These are phyloP conservation scores for Mycena capillaripes DNA, from an alignment of 768 basidiomycete genomes.

Conservation along the genomic window DNA sequence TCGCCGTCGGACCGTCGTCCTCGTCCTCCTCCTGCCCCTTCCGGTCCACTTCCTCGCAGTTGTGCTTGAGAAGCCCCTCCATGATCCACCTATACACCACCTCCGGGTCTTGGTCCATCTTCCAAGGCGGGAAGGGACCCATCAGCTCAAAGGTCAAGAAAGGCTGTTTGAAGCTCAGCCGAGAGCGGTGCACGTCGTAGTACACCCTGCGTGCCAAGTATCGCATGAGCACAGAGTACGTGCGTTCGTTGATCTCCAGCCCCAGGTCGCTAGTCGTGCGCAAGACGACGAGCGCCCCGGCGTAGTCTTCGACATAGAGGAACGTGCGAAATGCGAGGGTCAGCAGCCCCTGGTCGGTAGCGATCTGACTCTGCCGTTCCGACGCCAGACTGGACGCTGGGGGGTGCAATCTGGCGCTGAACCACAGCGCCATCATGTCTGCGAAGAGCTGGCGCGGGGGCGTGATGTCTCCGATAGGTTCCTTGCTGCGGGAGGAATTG, in stretches of 20 bases:
- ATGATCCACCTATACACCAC: slow-evolving; percentile 25
- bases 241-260: slow-evolving; percentile 49
- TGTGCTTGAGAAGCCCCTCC: slow-evolving; percentile 14
- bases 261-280: slow-evolving; percentile 45
- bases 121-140: slow-evolving; percentile 9
- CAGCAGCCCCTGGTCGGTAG: slow-evolving; percentile 43
- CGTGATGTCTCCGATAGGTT: slow-evolving; percentile 36
- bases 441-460: slow-evolving; percentile 59
- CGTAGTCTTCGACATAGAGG: slow-evolving; percentile 59
- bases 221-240: slow-evolving; percentile 57
- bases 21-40: not conserved
- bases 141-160: slow-evolving; percentile 18
- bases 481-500: slow-evolving; percentile 37
- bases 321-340: slow-evolving; percentile 61
- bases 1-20: not conserved
- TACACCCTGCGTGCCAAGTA: slow-evolving; percentile 43
- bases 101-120: slow-evolving; percentile 8
- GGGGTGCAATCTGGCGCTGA: slow-evolving; percentile 24
- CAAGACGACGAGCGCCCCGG: slow-evolving; percentile 59
- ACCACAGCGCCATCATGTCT: slow-evolving; percentile 55
- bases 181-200: slow-evolving; percentile 29
- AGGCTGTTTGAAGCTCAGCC: not conserved
- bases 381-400: slow-evolving; percentile 48
- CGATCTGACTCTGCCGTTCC: slow-evolving; percentile 5
- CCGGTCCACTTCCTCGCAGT: not conserved